Evolutionary conservation across 768 basidiomycete genomes (phyloP).

Genomic region (Astraeus odoratus): DNA sequence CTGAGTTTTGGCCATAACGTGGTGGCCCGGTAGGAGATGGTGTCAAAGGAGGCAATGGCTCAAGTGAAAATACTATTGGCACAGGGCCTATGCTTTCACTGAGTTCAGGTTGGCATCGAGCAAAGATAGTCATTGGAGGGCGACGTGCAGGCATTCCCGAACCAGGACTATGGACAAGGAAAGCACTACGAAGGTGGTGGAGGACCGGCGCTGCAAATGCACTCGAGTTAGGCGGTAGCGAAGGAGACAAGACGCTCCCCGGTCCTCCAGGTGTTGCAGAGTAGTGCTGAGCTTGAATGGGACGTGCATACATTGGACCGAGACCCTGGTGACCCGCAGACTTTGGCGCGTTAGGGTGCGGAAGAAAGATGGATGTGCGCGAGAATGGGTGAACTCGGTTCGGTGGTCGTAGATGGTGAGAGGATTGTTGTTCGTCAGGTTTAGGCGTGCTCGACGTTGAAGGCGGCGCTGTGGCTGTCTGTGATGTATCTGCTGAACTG

Average conservation of each 20-base stretch:
- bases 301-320: constrained; percentile 57
- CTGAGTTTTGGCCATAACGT: background rate
- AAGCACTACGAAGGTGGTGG: constrained; percentile 19
- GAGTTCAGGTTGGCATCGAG: constrained; percentile 47
- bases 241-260: background rate
- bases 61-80: constrained; percentile 51
- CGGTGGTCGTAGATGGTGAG: constrained; percentile 23
- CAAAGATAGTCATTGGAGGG: constrained; percentile 49
- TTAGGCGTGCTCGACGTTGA: constrained; percentile 9
- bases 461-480: constrained; percentile 10
- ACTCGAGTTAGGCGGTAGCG: constrained; percentile 21
- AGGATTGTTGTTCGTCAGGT: constrained; percentile 11
- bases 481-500: background rate
- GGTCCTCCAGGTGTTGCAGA: constrained; percentile 5
- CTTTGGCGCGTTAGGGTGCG: constrained; percentile 51
- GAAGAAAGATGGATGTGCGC: constrained; percentile 41
- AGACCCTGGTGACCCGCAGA: constrained; percentile 21
- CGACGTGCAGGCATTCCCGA: constrained; percentile 1
- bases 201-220: constrained; percentile 21
- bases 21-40: background rate
- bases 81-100: constrained; percentile 46
- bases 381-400: constrained; percentile 18
- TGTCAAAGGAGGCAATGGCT: constrained; percentile 35
- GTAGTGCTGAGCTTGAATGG: constrained; percentile 14
- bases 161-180: constrained; percentile 17